Evolutionary conservation across 495 filamentous ascomycete genomes (phyloP).

Genomic region (Xylaria intraflava): DNA sequence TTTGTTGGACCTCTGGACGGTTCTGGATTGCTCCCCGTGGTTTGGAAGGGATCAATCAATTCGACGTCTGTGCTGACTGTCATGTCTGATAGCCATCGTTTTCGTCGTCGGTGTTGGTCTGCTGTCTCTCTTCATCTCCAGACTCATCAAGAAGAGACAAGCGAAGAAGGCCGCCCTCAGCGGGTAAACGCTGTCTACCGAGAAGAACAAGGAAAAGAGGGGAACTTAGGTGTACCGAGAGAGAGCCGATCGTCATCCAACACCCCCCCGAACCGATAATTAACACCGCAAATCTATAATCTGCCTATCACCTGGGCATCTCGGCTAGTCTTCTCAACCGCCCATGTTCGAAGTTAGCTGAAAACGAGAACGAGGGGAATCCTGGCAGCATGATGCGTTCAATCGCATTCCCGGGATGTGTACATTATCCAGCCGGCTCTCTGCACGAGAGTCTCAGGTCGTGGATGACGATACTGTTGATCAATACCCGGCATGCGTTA

Average conservation of each 20-base stretch:
- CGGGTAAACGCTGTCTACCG: constrained; percentile 11
- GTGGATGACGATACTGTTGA: constrained; percentile 13
- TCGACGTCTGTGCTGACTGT: background rate
- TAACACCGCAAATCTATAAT: too few relatives aligned
- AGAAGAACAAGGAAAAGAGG: constrained; percentile 7
- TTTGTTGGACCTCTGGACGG: too few relatives aligned
- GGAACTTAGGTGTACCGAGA: constrained; percentile 5
- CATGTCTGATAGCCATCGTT: constrained; percentile 30
- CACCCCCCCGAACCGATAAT: constrained; percentile 1
- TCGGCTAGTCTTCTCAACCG: constrained; percentile 1
- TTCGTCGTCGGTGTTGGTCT: constrained; percentile 46
- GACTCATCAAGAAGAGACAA: constrained; percentile 33
- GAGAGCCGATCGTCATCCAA: constrained; percentile 3
- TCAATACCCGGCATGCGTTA: constrained; percentile 11
- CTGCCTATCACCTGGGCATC: background rate
- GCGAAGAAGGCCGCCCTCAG: constrained; percentile 27
- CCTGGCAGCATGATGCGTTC: constrained; percentile 1
- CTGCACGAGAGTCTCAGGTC: constrained; percentile 1
- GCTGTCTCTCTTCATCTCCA: constrained; percentile 39
- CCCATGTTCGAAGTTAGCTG: constrained; percentile 9
- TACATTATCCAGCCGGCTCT: constrained; percentile 6
- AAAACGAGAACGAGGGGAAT: constrained; percentile 9
- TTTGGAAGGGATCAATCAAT: background rate
- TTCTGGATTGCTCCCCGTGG: too few relatives aligned
- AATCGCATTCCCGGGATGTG: constrained; percentile 3